A percentile compares a stretch with the other conserved stretches of the same genome.
These are phyloP conservation scores for Lipomyces kockii DNA, from an alignment of 805 yeast genomes.

Conservation along the genomic window DNA sequence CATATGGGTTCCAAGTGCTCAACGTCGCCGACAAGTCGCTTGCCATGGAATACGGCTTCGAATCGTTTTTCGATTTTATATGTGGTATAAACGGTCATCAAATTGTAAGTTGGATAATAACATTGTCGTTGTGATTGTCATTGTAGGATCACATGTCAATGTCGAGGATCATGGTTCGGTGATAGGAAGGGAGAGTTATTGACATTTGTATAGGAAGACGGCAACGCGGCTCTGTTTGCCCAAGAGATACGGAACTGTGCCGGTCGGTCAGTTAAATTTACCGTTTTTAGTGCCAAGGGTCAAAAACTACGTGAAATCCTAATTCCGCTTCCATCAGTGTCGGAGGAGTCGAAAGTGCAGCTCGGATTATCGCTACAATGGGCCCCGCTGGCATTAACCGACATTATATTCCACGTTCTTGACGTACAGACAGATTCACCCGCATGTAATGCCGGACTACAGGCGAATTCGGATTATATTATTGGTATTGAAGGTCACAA, in stretches of 20 bases:
- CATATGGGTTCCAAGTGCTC: slow-evolving; percentile 63
- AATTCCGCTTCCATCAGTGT: slow-evolving; percentile 40
- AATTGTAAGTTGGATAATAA: slow-evolving; percentile 38
- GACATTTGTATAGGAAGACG: slow-evolving; percentile 23
- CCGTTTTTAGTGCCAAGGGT: slow-evolving; percentile 39
- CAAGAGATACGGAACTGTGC: slow-evolving; percentile 32
- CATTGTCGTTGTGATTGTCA: not conserved
- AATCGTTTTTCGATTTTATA: slow-evolving; percentile 86
- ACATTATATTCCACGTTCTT: slow-evolving; percentile 85
- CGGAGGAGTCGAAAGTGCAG: not conserved
- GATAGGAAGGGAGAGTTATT: not conserved
- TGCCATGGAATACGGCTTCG: slow-evolving; percentile 62
- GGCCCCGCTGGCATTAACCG: slow-evolving; percentile 73
- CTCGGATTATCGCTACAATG: slow-evolving; percentile 67
- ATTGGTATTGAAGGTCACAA: slow-evolving; percentile 85
- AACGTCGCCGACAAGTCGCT: slow-evolving; percentile 54
- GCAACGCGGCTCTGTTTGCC: slow-evolving; percentile 22
- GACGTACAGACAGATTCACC: slow-evolving; percentile 76
- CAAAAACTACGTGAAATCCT: slow-evolving; percentile 49
- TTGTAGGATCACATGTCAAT: slow-evolving; percentile 2
- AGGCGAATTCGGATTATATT: slow-evolving; percentile 85
- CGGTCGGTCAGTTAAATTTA: slow-evolving; percentile 33
- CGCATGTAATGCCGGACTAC: slow-evolving; percentile 78
- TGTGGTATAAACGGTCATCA: slow-evolving; percentile 79
- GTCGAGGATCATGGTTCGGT: not conserved